Evolutionary conservation across 306 rosid genomes (phyloP), one percentile per base, ranked within the genome.

Genomic region (Gastrolobium villosum): DNA sequence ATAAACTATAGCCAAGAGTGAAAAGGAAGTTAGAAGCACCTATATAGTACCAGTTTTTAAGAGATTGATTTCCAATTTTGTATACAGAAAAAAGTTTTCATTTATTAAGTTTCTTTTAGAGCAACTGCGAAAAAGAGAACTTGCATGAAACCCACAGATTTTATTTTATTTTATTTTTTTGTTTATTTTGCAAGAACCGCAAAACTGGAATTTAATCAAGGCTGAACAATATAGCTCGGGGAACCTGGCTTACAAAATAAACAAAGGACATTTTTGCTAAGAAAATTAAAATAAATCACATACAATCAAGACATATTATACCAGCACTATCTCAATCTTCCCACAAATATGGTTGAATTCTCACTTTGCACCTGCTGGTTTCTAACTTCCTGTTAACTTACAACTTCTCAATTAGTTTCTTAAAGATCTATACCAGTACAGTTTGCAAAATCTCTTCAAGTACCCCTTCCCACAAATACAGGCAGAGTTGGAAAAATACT

Each of bases 341-440:
- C 68, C 52, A 86, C 75, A 82, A 71, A 60, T 59, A 36, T 62
- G 63, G 69, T 52, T 20, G 43, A 83, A 70, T 64, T 63, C 75
- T 79, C 79, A 72, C 68, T 64, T 60, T 9, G 45, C 44, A 36
- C 70, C 72, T 54, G 45, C n/a, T 41, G 45, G 76, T 61, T 75
- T 74, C 72, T 81, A 26, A 72, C 48, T 72, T 74, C 69, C 69
- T 43, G 49, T 83, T 28, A 80, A 31, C 62, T 64, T 55, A 74
- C 84, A 78, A 67, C 44, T 74, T 77, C 63, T 10, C 69, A 83
- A 48, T 53, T 34, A 77, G 86, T 71, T 80, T 64, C 68, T 74
- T 6, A 37, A 65, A 49, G 83, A 79, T 73, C 85, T 84, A 80
- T 78, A 79, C 5, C 54, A 80, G 75, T 74, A 67, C 67, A 64